These are phyloP conservation scores for Microdochium nivale DNA, from an alignment of 2,329 filamentous ascomycete genomes.

Conservation along the genomic window DNA sequence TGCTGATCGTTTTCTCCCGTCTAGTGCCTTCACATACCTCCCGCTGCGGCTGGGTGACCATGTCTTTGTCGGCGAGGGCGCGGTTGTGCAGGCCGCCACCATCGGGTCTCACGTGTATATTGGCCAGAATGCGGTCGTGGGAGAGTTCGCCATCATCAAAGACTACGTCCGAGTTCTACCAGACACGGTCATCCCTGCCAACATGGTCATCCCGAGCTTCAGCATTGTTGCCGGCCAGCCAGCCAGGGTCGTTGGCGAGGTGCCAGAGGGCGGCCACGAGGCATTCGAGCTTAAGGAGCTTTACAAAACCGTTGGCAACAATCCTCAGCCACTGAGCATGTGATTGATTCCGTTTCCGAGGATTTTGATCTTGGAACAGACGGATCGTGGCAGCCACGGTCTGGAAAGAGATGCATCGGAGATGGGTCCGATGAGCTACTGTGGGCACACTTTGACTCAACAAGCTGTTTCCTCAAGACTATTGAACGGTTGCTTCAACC, in stretches of 20 bases:
- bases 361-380: too few relatives aligned
- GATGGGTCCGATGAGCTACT: background rate
- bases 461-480: too few relatives aligned
- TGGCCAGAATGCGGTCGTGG: conserved; percentile 66
- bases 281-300: conserved; percentile 56
- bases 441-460: background rate
- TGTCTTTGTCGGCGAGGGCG: conserved; percentile 73
- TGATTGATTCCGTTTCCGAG: conserved; percentile 12
- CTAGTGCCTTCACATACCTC: conserved; percentile 59
- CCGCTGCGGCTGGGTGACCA: conserved; percentile 91
- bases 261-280: conserved; percentile 62
- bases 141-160: conserved; percentile 85
- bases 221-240: conserved; percentile 82
- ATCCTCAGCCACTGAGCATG: conserved; percentile 27
- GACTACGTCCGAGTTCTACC: conserved; percentile 87
- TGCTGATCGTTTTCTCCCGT: background rate
- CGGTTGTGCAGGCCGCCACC: conserved; percentile 73
- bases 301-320: conserved; percentile 57
- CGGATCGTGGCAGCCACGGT: background rate
- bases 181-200: conserved; percentile 71
- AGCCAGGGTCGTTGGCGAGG: conserved; percentile 71
- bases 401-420: background rate
- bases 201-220: conserved; percentile 90
- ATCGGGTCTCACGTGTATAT: conserved; percentile 84
- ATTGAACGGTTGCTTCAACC: too few relatives aligned